Conservation (phyloP, 805 yeast genomes). For the Sugiyamaella floridensis region DNA sequence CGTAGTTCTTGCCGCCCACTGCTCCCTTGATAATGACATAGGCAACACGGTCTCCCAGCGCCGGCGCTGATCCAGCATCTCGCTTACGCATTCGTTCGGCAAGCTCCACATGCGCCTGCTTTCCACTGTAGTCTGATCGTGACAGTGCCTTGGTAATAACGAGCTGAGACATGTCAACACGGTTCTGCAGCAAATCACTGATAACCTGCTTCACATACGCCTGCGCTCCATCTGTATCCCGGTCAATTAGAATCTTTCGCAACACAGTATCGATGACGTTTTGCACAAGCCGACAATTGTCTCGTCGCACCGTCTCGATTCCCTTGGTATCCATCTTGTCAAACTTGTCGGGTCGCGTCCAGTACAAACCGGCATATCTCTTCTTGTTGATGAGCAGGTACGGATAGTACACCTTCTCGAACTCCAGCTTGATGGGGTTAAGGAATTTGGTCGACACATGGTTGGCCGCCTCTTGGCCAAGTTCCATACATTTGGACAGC, state of each 20-base stretch:
- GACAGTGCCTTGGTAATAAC: conserved; percentile 92
- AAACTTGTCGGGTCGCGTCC: conserved; percentile 88
- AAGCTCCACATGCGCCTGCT: conserved; percentile 94
- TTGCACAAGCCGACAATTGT: conserved; percentile 90
- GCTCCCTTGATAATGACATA: conserved; percentile 84
- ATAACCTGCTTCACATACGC: conserved; percentile 79
- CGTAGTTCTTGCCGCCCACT: conserved; percentile 77
- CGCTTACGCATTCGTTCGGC: conserved; percentile 95
- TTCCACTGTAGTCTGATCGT: conserved; percentile 84
- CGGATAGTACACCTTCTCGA: conserved; percentile 95
- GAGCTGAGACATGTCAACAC: conserved; percentile 85
- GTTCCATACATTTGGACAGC: conserved; percentile 73
- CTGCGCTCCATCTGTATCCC: conserved; percentile 82
- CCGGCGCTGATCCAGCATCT: conserved; percentile 96
- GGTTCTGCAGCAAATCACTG: conserved; percentile 82
- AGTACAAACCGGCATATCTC: conserved; percentile 92
- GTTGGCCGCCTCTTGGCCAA: conserved; percentile 93
- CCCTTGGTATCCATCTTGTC: conserved; percentile 99
- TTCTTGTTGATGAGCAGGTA: conserved; percentile 90
- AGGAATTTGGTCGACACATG: conserved; percentile 71
- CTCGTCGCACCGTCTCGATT: conserved; percentile 96
- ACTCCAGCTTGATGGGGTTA: conserved; percentile 87
- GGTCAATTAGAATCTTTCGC: conserved; percentile 74
- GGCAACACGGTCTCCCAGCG: conserved; percentile 96
- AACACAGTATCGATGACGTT: conserved; percentile 89